Conservation (phyloP, 2,329 filamentous ascomycete genomes). For the Cytospora chrysosperma region DNA sequence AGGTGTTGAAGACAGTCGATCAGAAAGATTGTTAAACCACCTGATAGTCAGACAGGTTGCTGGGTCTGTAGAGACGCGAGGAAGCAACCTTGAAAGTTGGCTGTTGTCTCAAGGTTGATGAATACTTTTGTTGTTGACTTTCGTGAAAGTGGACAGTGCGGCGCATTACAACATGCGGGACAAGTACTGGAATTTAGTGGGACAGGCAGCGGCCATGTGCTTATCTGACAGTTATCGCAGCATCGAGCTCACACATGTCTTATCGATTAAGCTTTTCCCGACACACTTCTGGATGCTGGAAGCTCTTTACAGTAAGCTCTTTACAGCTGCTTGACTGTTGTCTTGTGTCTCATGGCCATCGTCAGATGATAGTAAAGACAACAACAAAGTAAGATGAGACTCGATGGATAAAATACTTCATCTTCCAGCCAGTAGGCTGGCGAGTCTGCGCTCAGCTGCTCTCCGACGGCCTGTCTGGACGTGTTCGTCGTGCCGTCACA, state of each 20-base stretch:
- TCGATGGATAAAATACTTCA: conserved; percentile 23
- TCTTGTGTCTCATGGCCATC: neutral
- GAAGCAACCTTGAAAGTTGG: neutral
- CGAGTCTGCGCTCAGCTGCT: conserved; percentile 11
- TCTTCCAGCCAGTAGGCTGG: conserved; percentile 16
- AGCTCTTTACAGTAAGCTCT: neutral
- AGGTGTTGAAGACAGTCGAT: neutral
- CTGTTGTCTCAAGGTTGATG: neutral
- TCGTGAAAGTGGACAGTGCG: conserved; percentile 19
- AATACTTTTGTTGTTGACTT: neutral
- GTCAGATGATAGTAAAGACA: no score
- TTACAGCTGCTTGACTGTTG: neutral
- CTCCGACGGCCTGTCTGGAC: conserved; percentile 14
- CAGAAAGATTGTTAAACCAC: neutral
- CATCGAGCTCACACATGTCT: conserved; percentile 5
- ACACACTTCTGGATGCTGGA: neutral
- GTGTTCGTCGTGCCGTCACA: conserved; percentile 18
- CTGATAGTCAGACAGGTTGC: neutral
- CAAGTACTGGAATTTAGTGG: neutral
- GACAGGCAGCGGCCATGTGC: neutral
- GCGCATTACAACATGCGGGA: conserved; percentile 8
- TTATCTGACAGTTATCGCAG: conserved; percentile 17
- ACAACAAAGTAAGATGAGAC: neutral
- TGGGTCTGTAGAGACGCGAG: neutral
- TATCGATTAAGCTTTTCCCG: conserved; percentile 17